phyloP scores from a whole-genome alignment of 1,284 basidiomycete species.

The Laetiporus sulphureus region DNA sequence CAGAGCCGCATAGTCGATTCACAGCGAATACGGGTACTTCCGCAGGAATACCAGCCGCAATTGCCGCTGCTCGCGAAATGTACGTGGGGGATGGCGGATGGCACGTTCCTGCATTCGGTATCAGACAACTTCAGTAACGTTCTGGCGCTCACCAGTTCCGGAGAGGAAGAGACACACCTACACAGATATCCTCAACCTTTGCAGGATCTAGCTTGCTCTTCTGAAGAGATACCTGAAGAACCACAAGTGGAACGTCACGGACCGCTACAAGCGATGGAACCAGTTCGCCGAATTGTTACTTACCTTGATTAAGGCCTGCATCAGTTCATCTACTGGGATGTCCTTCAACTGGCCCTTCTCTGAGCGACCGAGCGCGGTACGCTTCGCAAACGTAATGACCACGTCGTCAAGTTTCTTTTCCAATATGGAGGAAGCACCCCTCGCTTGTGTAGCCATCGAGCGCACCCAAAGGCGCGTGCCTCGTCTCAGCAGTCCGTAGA shows the following conservation, averaged over 20 bases:
- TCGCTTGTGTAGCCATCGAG: conserved; percentile 39
- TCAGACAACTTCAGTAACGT: background rate
- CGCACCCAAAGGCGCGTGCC: conserved; percentile 20
- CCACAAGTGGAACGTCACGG: conserved; percentile 4
- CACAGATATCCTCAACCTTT: conserved; percentile 75
- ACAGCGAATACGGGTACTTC: conserved; percentile 67
- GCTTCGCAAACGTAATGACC: conserved; percentile 80
- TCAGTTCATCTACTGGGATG: conserved; percentile 64
- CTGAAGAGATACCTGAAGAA: conserved; percentile 43
- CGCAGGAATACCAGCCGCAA: conserved; percentile 77
- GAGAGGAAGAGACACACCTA: conserved; percentile 65
- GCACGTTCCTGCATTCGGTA: conserved; percentile 54
- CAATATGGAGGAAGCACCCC: conserved; percentile 37
- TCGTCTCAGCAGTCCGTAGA: conserved; percentile 13
- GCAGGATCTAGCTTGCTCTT: conserved; percentile 44
- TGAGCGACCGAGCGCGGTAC: conserved; percentile 71
- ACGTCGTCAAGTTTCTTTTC: conserved; percentile 74
- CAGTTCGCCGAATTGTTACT: background rate
- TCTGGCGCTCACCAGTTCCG: background rate
- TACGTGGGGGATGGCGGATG: conserved; percentile 82
- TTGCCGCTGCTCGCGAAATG: conserved; percentile 69
- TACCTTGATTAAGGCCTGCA: conserved; percentile 65
- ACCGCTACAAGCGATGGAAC: background rate
- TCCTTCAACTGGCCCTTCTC: conserved; percentile 82
- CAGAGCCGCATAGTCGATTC: conserved; percentile 80